Base-by-base conservation (phyloP, 148 eudicot species). In the Rhododendron ovatum region DNA sequence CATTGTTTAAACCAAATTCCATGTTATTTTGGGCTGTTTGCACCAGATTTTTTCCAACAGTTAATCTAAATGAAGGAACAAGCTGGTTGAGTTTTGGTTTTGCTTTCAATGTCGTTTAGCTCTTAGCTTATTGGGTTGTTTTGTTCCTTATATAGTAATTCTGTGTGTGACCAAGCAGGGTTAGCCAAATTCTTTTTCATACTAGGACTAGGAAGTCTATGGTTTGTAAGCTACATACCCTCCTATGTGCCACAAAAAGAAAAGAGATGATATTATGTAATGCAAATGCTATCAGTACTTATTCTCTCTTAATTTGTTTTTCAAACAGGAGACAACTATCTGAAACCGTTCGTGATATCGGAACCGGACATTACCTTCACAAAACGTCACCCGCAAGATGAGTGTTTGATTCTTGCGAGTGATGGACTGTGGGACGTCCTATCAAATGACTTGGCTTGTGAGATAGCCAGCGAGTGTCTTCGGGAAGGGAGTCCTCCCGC, bases 341-440 rank as follows among this genome's bases (percentile, higher is more conserved):
- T 91, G 76, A 91, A 89, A 85, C 86, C 88, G 22, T 4, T 81
- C 2, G 88, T 88, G 80, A 88, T 79, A 73, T 84, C 90, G 2
- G 93, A 91, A 73, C 93, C 93, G 0, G 91, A 91, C 48, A 84
- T 89, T 67, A 82, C 89, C n/a, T 37, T 91, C 73, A 87, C 88
- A 10, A 67, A 47, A 55, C 83, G 91, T 35, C 82, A 85, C 12
- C 84, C 89, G 9, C 83, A 83, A 35, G 93, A 91, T 6, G 91
- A 91, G 86, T 91, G 88, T 51, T 73, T 91, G 82, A 87, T 91
- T 81, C 81, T 91, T 0, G 93, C 89, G 1, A 91, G 93, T 43
- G 93, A 91, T 53, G 93, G 93, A 7, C 81, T 91, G 33, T 91
- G 92, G 91, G 90, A 91, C 28, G 91, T 88, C 33, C 61, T 91